These are phyloP conservation scores for Aplosporella prunicola DNA, from an alignment of 2,329 filamentous ascomycete species.

Conservation along the genomic window DNA sequence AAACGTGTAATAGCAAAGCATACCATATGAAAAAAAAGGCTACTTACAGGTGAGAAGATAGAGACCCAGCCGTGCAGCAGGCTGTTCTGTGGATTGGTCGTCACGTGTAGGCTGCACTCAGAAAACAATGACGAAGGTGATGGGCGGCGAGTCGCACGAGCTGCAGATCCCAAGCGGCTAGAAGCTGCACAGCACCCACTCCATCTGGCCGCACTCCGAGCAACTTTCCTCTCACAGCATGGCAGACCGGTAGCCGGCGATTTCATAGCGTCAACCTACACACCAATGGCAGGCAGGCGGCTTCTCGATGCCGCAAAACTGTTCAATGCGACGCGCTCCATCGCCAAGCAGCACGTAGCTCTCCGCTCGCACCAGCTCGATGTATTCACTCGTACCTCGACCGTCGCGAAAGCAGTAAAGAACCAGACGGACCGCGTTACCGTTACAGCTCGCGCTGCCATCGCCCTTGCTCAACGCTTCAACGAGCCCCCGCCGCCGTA, in stretches of 20 bases:
- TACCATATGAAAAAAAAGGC: no score
- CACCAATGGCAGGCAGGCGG: conserved; percentile 41
- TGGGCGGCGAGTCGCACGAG: conserved; percentile 3
- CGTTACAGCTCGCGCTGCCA: conserved; percentile 51
- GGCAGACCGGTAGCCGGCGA: conserved; percentile 14
- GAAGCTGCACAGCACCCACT: no score
- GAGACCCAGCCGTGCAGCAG: no score
- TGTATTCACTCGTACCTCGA: conserved; percentile 54
- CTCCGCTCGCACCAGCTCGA: conserved; percentile 54
- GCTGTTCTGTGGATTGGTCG: conserved; percentile 8
- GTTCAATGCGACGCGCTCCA: conserved; percentile 37
- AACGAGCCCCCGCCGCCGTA: conserved; percentile 39
- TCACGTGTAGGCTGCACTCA: conserved; percentile 7
- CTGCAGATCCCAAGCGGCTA: no score
- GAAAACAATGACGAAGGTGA: conserved; percentile 10
- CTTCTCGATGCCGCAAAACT: conserved; percentile 43
- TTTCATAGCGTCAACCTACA: conserved; percentile 7
- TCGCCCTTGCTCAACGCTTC: conserved; percentile 49
- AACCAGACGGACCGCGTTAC: conserved; percentile 52
- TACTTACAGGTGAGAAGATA: no score
- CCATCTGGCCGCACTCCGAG: no score
- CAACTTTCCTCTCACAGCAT: no score
- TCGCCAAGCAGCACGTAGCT: conserved; percentile 46
- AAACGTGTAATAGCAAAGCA: no score
- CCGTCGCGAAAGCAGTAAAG: conserved; percentile 53